A percentile compares a stretch with the other conserved stretches of the same genome.
phyloP scores from a whole-genome alignment of 306 rosid genomes.

The Malus orientalis region DNA sequence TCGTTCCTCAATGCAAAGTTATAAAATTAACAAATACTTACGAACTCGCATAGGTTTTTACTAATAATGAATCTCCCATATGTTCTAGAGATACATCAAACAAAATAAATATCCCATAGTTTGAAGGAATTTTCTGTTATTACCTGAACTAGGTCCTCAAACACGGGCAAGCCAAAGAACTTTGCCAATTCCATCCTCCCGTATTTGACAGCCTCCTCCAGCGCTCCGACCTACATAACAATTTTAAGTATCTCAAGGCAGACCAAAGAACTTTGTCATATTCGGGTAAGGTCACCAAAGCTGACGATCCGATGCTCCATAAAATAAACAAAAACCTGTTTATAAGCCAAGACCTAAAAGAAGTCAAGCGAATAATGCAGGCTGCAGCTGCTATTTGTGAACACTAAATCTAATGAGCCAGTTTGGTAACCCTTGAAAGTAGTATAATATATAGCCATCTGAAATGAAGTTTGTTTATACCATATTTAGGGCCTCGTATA shows the following conservation, averaged over 20 bases:
- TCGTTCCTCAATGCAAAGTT: not conserved
- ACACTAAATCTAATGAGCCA: not conserved
- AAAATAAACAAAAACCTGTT: not conserved
- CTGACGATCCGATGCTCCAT: not conserved
- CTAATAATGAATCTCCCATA: not conserved
- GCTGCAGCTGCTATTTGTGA: not conserved
- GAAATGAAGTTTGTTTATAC: not conserved
- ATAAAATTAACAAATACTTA: not conserved
- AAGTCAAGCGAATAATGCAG: not conserved
- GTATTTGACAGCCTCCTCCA: conserved; percentile 83
- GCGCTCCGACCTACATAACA: conserved; percentile 60
- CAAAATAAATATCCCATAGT: not conserved
- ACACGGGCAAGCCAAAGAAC: conserved; percentile 56
- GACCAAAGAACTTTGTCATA: not conserved
- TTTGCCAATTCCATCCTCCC: conserved; percentile 72
- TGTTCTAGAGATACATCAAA: not conserved
- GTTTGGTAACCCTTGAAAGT: not conserved
- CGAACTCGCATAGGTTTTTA: not conserved
- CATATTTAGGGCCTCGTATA: no score
- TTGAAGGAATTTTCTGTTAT: not conserved
- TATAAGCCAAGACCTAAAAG: not conserved
- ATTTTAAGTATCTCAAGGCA: conserved; percentile 10
- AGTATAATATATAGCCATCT: not conserved
- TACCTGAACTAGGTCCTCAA: conserved; percentile 83
- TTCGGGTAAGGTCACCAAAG: not conserved